Evolutionary conservation across 495 filamentous ascomycete species (phyloP), one percentile per base, ranked within the genome.

Genomic region (Apodospora peruviana): DNA sequence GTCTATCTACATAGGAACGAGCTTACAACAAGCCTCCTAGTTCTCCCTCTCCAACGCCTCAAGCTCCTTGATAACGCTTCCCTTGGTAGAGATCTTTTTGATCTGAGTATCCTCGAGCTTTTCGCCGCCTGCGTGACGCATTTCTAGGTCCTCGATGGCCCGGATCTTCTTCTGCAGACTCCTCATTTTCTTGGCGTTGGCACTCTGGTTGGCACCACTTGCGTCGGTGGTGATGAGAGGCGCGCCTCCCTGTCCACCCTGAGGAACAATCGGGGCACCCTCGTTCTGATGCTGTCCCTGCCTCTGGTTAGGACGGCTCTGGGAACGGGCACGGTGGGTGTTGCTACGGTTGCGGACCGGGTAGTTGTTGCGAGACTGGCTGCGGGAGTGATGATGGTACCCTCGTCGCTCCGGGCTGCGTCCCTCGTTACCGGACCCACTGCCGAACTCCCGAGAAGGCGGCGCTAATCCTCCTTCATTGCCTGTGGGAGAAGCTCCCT

Each of bases 41-140:
- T n/a, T n/a, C 35, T 70, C 68, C 55, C 53, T 64, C 59, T 71
- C 73, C 43, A 76, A 37, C 8, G 55, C 59, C 25, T 84, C 79
- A 42, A 98, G 67, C 68, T 98, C 93, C 67, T 82, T 86, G 47
- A 88, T 76, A 25, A 98, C 89, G 7, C 74, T 62, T 25, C 81
- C 74, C 73, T 96, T 94, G 4, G 91, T 98, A 18, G 80, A 77
- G 53, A 98, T 98, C 78, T 98, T 98, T 80, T 93, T 94, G 75
- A 97, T 81, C 74, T 98, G 93, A 40, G 93, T 98, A 64, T 95
- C 90, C 69, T 98, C 93, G 48, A 98, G 65, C 73, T 95, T 96
- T 77, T 98, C 93, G 10, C 93, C 94, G 29, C 82, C 82, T 3
- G 91, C 93, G 52, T 88, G 81, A 44, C 93, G 80, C 90, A 95